These are phyloP conservation scores for Bidens hawaiensis DNA, from an alignment of 140 eudicot species.

Conservation along the genomic window DNA sequence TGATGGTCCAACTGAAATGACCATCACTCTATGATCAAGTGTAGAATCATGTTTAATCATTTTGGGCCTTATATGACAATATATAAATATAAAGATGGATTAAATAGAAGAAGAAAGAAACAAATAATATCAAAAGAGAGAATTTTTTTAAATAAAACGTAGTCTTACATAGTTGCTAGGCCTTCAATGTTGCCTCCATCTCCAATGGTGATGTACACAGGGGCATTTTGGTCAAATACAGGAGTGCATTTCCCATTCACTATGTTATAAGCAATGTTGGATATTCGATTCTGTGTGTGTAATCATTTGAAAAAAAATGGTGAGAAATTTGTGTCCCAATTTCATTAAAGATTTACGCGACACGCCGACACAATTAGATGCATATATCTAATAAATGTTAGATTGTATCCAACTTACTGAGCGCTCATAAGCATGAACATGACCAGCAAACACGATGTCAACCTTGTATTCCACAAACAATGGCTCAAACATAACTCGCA, in stretches of 20 bases:
- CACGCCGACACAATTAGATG: too few relatives aligned
- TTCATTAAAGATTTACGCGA: not conserved
- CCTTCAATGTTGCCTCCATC: constrained; percentile 66
- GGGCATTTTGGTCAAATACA: constrained; percentile 43
- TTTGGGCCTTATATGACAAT: not conserved
- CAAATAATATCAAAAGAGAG: not conserved
- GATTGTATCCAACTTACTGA: constrained; percentile 30
- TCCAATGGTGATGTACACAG: constrained; percentile 57
- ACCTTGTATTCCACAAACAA: constrained; percentile 50
- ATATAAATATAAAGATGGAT: not conserved
- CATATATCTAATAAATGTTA: not conserved
- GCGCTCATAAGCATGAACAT: constrained; percentile 56
- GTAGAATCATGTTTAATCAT: not conserved
- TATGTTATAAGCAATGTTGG: constrained; percentile 47
- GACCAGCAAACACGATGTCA: constrained; percentile 56
- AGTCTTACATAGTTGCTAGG: constrained; percentile 40
- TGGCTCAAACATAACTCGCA: constrained; percentile 48
- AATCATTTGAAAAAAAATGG: not conserved
- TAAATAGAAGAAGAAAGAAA: not conserved
- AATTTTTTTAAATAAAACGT: not conserved
- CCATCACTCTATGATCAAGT: not conserved
- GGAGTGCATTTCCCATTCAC: constrained; percentile 44
- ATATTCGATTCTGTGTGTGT: constrained; percentile 43
- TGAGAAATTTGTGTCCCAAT: not conserved
- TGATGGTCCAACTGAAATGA: not conserved